These are phyloP conservation scores for Pythium sukuiense DNA, from an alignment of 352 stramenopile genomes.

Conservation along the genomic window DNA sequence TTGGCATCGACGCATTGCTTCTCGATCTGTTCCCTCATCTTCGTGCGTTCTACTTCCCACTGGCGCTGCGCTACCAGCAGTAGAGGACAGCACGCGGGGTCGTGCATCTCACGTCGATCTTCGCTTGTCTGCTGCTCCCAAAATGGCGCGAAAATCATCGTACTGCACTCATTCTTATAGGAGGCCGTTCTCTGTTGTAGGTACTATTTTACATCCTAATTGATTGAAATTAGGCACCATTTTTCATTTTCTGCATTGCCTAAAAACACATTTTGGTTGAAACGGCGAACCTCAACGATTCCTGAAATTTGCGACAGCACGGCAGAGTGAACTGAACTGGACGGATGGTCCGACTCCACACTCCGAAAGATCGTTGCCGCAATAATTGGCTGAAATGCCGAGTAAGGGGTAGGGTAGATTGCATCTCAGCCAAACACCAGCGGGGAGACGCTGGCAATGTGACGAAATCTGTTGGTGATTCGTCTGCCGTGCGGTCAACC, in stretches of 20 bases:
- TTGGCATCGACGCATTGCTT: conserved; percentile 40
- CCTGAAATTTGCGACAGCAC: conserved; percentile 4
- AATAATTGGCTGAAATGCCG: not conserved
- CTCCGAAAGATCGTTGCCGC: not conserved
- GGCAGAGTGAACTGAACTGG: not conserved
- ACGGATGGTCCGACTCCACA: not conserved
- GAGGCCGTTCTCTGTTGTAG: not conserved
- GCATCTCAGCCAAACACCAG: not conserved
- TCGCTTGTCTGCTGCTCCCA: not conserved
- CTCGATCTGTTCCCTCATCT: conserved; percentile 48
- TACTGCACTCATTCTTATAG: not conserved
- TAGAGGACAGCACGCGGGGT: not conserved
- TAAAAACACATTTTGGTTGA: not conserved
- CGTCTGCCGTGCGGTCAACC: not conserved
- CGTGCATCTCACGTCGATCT: conserved; percentile 2
- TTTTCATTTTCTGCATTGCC: not conserved
- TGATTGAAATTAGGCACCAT: not conserved
- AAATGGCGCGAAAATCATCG: not conserved
- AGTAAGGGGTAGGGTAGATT: not conserved
- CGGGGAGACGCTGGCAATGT: not conserved
- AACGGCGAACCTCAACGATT: not conserved
- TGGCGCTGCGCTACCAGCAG: not conserved
- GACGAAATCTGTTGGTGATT: not conserved
- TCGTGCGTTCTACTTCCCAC: conserved; percentile 48
- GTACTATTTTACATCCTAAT: not conserved